Conservation (phyloP, 2,329 filamentous ascomycete species). For the Achaetomium macrosporum region DNA sequence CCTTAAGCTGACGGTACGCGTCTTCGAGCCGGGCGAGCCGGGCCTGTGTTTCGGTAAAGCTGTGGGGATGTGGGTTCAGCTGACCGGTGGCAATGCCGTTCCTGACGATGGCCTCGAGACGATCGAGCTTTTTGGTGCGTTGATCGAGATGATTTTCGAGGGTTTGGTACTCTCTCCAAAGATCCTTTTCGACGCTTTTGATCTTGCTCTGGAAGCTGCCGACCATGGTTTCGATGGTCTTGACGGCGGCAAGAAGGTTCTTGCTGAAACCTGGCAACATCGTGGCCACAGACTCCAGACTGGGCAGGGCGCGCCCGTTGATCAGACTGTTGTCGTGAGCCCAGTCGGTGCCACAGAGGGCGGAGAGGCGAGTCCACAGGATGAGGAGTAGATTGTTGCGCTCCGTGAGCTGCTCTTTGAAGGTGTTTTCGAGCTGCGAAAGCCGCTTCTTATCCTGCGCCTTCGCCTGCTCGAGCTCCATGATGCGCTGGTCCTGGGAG, state of each 20-base stretch:
- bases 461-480: constrained; percentile 77
- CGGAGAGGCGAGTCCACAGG: constrained; percentile 85
- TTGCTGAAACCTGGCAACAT: constrained; percentile 85
- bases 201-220: constrained; percentile 73
- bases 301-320: constrained; percentile 76
- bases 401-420: constrained; percentile 82
- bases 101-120: constrained; percentile 73
- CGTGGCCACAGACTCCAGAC: constrained; percentile 76
- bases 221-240: constrained; percentile 77
- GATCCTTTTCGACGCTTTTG: constrained; percentile 76
- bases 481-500: constrained; percentile 75
- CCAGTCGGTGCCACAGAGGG: constrained; percentile 88
- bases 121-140: constrained; percentile 78
- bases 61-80: constrained; percentile 22
- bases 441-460: constrained; percentile 73
- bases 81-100: constrained; percentile 52
- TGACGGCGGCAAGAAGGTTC: constrained; percentile 80
- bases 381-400: constrained; percentile 80
- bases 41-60: constrained; percentile 37
- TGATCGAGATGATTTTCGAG: constrained; percentile 76
- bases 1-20: constrained; percentile 56
- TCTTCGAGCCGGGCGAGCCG: constrained; percentile 53
- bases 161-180: constrained; percentile 85
- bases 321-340: constrained; percentile 82
- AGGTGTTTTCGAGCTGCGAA: constrained; percentile 67